Base-by-base conservation (phyloP, 306 rosid genomes). In the Ziziphus jujuba region DNA sequence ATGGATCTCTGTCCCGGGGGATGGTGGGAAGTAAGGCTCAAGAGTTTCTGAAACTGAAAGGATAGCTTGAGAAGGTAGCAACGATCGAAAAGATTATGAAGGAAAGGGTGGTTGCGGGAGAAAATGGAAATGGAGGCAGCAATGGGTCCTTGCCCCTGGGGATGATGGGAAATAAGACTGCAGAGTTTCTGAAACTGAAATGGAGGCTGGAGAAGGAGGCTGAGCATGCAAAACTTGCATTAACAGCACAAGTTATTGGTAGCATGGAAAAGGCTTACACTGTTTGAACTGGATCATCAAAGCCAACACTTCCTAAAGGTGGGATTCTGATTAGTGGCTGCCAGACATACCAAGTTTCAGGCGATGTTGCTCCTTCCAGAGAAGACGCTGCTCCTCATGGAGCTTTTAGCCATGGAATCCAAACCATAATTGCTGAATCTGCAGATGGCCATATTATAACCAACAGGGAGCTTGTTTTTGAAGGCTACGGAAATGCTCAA, bases 261-360 rank as follows among this genome's bases (percentile, higher is more conserved):
- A n/a, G n/a, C n/a, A n/a, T n/a, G n/a, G n/a, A n/a, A n/a, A n/a
- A n/a, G n/a, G n/a, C n/a, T n/a, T n/a, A n/a, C n/a, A n/a, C n/a
- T n/a, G n/a, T n/a, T n/a, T n/a, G n/a, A n/a, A n/a, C n/a, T n/a
- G n/a, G n/a, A n/a, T n/a, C n/a, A n/a, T n/a, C n/a, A n/a, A n/a
- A n/a, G n/a, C n/a, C n/a, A n/a, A n/a, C n/a, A n/a, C 33, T 28
- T 36, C 67, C 81, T 0, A 84, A 79, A 5, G 68, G 73, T 35
- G 96, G 95, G 51, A 85, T 92, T 64, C 76, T 92, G 66, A 60
- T 92, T 5, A 89, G 92, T 53, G 96, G 96, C 45, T 92, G 92
- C 71, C 96, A 92, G 61, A 92, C 86, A 2, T 72, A 84, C 56
- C 86, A 91, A 66, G 87, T 91, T 16, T 89, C 96, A 1, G 96